Base-by-base conservation (phyloP, 768 basidiomycete genomes). In the Amanita thiersii region DNA sequence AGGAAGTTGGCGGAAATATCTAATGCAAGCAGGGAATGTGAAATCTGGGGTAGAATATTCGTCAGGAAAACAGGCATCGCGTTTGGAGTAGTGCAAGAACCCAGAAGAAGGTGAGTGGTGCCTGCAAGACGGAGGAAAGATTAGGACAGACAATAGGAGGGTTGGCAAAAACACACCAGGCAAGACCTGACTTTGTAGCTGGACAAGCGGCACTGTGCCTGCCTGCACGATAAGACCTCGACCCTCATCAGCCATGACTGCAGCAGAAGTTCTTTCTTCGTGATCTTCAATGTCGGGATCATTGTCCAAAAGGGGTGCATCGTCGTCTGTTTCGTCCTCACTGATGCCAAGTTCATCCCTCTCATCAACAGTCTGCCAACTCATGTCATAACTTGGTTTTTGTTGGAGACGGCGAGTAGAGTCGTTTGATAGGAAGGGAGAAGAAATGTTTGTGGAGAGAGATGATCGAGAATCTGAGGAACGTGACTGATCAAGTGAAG, bases 1-100 rank as follows among this genome's bases (percentile, higher is more conserved):
- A 94, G 72, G 52, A 85, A 84, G 59, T 93, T 93, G 48, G 80
- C 78, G 24, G 91, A 92, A 30, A 99, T 85, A 62, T 99, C 96
- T 33, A 98, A 76, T 7, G 88, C 91, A 44, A 99, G 79, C 32
- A 99, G 75, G 19, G 86, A 81, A 38, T 72, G 66, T 33, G 73
- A 70, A 45, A 93, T 86, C 47, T 77, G 73, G 18, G 88, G 87
- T 2, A 97, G 64, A 5, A 71, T 69, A 39, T 58, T 66, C 8
- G 78, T 71, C 42, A 98, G 71, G 57, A 93, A 88, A 2, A 74
- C 53, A 14, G 87, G 83, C 43, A 97, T 74, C 38, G 74, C 77
- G 52, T 81, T 86, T 26, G 86, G 87, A 2, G 81, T 86, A 45
- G 63, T 69, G 1, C 83, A 86, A 14, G 81, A 81, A n/a, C 86